Percentiles rank a stretch among this genome's conserved stretches.
Evolutionary conservation across 2,329 filamentous ascomycete species (phyloP).

Genomic region (Ampelomyces quisqualis): DNA sequence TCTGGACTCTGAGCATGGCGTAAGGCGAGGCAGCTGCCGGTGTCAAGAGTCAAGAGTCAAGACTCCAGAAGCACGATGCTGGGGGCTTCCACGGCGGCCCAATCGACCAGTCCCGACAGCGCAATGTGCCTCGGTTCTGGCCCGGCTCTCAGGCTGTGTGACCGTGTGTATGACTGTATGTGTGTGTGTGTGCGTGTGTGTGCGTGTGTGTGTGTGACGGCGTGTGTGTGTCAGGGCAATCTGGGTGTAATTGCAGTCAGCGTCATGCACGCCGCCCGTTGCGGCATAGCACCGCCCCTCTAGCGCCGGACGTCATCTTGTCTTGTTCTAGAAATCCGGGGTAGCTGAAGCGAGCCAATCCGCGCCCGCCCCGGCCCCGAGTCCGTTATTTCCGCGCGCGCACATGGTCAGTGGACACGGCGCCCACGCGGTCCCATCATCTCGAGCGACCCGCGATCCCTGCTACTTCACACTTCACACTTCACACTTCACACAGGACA

Average conservation of each 20-base stretch:
- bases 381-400: conserved; percentile 4
- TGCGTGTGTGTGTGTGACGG: no score
- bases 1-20: no score
- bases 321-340: conserved; percentile 37
- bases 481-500: conserved; percentile 7
- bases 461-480: conserved; percentile 7
- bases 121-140: conserved; percentile 20
- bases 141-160: no score
- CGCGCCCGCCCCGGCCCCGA: conserved; percentile 1
- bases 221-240: no score
- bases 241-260: conserved; percentile 26
- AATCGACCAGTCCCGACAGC: conserved; percentile 1
- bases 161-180: no score
- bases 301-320: conserved; percentile 24
- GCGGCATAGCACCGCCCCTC: conserved; percentile 14
- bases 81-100: conserved; percentile 1
- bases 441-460: conserved; percentile 17
- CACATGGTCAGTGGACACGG: conserved; percentile 9
- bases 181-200: no score
- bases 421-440: conserved; percentile 19
- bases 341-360: conserved; percentile 35
- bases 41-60: background rate
- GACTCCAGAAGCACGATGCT: conserved; percentile 1
- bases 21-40: background rate
- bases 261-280: conserved; percentile 16